Conservation (phyloP, 2,329 filamentous ascomycete genomes). For the Sarocladium oryzae region DNA sequence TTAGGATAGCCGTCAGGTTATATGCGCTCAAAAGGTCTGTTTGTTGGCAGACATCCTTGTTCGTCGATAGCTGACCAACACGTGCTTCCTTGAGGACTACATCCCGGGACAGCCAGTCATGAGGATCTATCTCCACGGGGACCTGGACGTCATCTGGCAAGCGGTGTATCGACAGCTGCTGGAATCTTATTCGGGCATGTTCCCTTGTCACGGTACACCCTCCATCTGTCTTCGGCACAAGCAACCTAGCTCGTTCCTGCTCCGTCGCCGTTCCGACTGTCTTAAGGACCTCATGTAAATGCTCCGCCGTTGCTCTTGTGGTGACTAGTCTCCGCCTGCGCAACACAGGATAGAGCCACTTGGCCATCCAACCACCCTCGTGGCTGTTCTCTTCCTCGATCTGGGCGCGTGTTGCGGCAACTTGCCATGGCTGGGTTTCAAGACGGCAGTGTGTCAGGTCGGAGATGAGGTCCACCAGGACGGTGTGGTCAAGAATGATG, state of each 20-base stretch:
- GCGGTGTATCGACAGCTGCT: constrained; percentile 24
- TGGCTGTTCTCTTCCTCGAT: constrained; percentile 28
- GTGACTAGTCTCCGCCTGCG: constrained; percentile 27
- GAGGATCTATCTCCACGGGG: constrained; percentile 24
- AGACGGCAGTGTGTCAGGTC: constrained; percentile 32
- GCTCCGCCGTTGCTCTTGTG: constrained; percentile 31
- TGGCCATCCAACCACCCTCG: constrained; percentile 26
- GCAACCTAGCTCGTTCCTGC: constrained; percentile 25
- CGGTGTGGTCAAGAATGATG: constrained; percentile 35
- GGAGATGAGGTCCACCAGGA: constrained; percentile 33
- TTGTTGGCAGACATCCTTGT: constrained; percentile 19
- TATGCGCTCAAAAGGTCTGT: constrained; percentile 27
- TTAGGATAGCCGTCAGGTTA: constrained; percentile 32
- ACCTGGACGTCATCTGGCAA: constrained; percentile 27
- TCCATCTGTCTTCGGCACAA: constrained; percentile 22
- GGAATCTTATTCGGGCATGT: constrained; percentile 18
- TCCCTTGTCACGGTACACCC: background rate
- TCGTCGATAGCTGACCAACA: constrained; percentile 22
- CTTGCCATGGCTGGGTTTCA: constrained; percentile 27
- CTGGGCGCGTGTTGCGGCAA: constrained; percentile 23
- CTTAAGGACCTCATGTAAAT: constrained; percentile 29
- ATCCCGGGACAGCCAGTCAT: constrained; percentile 21
- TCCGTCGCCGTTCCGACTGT: constrained; percentile 32
- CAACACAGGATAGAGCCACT: constrained; percentile 28
- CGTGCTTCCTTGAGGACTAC: constrained; percentile 20